A percentile compares a stretch with the other conserved stretches of the same genome.
Evolutionary conservation across 2,329 filamentous ascomycete genomes (phyloP).

Genomic region (Penicillium expansum): DNA sequence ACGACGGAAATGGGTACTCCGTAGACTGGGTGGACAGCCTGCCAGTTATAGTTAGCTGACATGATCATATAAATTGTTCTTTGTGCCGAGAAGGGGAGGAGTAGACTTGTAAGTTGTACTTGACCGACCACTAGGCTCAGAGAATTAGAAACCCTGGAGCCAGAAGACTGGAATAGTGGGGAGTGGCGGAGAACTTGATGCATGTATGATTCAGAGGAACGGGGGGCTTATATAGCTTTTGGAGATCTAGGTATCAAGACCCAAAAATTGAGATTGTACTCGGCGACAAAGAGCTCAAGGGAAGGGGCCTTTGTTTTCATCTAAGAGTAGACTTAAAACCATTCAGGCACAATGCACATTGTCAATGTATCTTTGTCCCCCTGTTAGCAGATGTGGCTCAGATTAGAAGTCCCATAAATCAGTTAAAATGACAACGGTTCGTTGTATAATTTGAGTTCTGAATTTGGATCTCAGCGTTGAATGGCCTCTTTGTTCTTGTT

Average conservation of each 20-base stretch:
- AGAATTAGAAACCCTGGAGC: neutral
- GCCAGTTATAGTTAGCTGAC: neutral
- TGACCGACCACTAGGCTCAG: neutral
- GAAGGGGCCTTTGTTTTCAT: neutral
- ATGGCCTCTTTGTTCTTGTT: neutral
- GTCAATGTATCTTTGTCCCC: neutral
- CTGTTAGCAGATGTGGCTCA: neutral
- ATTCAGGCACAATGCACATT: neutral
- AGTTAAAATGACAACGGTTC: neutral
- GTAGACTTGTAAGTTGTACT: neutral
- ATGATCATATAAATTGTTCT: neutral
- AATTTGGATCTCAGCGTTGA: neutral
- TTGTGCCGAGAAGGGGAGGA: neutral
- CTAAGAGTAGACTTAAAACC: neutral
- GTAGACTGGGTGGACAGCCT: neutral
- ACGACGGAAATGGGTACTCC: neutral
- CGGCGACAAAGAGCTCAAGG: neutral
- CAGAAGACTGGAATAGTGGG: neutral
- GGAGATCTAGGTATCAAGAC: too few relatives aligned
- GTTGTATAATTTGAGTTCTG: neutral
- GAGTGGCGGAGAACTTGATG: neutral
- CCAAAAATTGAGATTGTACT: neutral
- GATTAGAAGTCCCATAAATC: neutral
- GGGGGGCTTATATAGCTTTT: neutral
- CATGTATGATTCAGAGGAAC: neutral